Evolutionary conservation across 441 rosid genomes (phyloP), one percentile per base, ranked within the genome.

Genomic region (Biscutella laevigata): DNA sequence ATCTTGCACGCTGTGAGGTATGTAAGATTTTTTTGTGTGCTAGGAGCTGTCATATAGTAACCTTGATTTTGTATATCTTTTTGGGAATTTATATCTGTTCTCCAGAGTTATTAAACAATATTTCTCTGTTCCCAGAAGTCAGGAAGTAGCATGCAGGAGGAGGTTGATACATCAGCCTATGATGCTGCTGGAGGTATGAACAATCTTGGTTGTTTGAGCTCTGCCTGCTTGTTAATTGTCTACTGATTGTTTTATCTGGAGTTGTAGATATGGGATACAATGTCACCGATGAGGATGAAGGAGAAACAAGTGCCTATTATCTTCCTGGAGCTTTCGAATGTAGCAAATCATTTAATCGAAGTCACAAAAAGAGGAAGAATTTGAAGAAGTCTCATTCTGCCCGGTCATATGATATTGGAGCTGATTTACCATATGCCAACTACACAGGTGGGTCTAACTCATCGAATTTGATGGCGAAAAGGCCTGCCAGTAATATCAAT

Each of bases 261-360:
- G 72, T 44, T 64, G 47, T 77, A 83, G 96, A 83, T 42, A 69
- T 70, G 70, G 84, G 68, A 46, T 87, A 82, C 65, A 67, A 57
- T 38, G 82, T 70, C 44, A 68, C 53, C 72, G 81, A 87, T 59
- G 97, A 94, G 54, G 96, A 87, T 67, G 99, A 89, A 69, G 94
- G 81, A 52, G 98, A 83, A 74, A 86, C 92, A 48, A 80, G 82
- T 60, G 53, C 79, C 19, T 88, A 79, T 62, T 79, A 84, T 80
- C 70, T 77, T 67, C 82, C 81, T 44, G 82, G 88, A 66, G 74
- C 60, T 59, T 77, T 77, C 43, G 95, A 83, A 47, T 71, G 66
- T 45, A 77, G 67, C 67, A 82, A 68, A 67, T 61, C 80, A 68
- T 71, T 69, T 44, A 86, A 78, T 56, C 63, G 62, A 51, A 62